Percentiles rank a stretch among this genome's conserved stretches.
Evolutionary conservation across 768 basidiomycete genomes (phyloP).

Genomic region (Lyophyllum decastes): DNA sequence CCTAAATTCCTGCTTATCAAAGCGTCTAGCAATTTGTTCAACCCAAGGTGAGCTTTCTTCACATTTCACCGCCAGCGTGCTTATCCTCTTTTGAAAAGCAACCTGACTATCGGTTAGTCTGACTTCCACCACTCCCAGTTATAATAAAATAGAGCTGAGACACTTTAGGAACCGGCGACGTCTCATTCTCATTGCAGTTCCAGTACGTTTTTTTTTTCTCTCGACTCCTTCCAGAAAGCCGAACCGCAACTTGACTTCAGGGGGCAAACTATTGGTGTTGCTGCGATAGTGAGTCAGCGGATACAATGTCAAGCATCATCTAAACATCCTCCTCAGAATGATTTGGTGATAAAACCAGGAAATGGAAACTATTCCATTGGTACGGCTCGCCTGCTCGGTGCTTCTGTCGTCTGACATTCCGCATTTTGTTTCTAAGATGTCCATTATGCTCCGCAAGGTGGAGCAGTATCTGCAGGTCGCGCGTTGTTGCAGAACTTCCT

Average conservation of each 20-base stretch:
- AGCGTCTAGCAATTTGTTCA: constrained; percentile 59
- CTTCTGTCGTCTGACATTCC: not conserved
- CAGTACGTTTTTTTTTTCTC: constrained; percentile 33
- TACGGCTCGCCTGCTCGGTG: constrained; percentile 17
- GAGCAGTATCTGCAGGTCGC: constrained; percentile 53
- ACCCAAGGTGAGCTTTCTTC: constrained; percentile 51
- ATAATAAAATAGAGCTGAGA: constrained; percentile 22
- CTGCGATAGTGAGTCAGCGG: constrained; percentile 46
- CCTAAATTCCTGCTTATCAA: constrained; percentile 68
- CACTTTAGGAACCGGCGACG: constrained; percentile 58
- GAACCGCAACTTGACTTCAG: constrained; percentile 24
- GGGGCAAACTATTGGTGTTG: constrained; percentile 55
- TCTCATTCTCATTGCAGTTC: constrained; percentile 61
- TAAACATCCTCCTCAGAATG: constrained; percentile 33
- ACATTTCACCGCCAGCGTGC: constrained; percentile 18
- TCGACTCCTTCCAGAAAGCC: not conserved
- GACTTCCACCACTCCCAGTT: constrained; percentile 3
- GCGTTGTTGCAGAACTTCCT: constrained; percentile 65
- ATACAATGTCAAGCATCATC: not conserved
- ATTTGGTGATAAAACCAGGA: constrained; percentile 62
- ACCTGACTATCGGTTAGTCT: constrained; percentile 42
- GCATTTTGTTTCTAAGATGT: constrained; percentile 42
- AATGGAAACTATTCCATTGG: constrained; percentile 57
- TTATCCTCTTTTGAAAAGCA: constrained; percentile 24
- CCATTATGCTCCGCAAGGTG: constrained; percentile 59